Evolutionary conservation across 805 yeast genomes (phyloP).

Genomic region (Diddensiella caesifluorescens): DNA sequence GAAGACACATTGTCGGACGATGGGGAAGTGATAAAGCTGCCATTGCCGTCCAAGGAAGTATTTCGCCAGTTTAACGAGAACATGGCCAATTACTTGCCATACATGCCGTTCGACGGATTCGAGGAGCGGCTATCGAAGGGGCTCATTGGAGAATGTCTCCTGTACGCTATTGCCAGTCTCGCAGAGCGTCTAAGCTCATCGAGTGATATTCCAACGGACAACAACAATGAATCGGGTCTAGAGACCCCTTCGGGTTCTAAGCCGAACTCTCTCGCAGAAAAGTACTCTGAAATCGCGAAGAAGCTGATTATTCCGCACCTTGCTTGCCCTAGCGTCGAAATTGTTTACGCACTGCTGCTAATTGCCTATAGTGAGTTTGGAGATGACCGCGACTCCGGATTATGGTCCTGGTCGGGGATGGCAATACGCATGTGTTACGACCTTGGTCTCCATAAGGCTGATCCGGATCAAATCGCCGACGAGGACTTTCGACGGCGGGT

Average conservation of each 20-base stretch:
- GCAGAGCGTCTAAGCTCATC: constrained; percentile 16
- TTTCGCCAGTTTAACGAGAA: constrained; percentile 18
- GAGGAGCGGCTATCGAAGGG: constrained; percentile 20
- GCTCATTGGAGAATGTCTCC: constrained; percentile 23
- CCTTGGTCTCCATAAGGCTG: constrained; percentile 26
- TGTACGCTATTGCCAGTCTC: constrained; percentile 26
- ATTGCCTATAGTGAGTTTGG: constrained; percentile 29
- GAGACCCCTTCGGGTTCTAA: too few relatives aligned
- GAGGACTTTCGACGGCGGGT: constrained; percentile 20
- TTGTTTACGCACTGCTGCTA: constrained; percentile 25
- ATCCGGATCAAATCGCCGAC: constrained; percentile 13
- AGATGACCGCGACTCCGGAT: constrained; percentile 27
- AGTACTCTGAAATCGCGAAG: constrained; percentile 26
- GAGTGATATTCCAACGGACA: background rate
- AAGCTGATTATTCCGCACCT: constrained; percentile 24
- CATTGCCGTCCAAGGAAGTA: constrained; percentile 15
- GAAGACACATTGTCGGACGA: background rate
- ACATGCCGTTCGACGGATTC: constrained; percentile 19
- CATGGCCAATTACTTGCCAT: constrained; percentile 24
- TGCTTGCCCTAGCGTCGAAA: constrained; percentile 26
- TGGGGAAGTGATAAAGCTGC: constrained; percentile 1
- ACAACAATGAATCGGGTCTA: background rate
- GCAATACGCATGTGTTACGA: constrained; percentile 30
- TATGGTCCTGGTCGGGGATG: constrained; percentile 30
- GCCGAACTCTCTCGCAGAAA: constrained; percentile 15